Percentiles rank a stretch among this genome's conserved stretches.
phyloP scores from a whole-genome alignment of 1,284 basidiomycete species.

The Cerrena zonata region DNA sequence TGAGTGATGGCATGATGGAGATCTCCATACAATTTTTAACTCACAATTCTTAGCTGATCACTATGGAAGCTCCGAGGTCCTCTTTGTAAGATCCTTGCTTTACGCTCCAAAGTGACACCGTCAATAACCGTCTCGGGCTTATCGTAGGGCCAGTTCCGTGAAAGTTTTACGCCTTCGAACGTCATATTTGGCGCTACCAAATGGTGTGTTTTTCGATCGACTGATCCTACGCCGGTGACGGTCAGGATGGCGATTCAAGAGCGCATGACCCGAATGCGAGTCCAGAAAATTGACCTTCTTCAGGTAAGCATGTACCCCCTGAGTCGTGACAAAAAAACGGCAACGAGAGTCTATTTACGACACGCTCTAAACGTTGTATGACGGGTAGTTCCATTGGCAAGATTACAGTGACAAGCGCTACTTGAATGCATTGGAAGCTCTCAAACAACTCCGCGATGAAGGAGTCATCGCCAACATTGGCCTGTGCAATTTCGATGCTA shows the following conservation, averaged over 20 bases:
- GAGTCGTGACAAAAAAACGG: no score
- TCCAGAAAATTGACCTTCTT: slow-evolving; percentile 56
- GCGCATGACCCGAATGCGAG: slow-evolving; percentile 51
- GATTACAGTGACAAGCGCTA: slow-evolving; percentile 75
- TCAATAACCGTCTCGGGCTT: slow-evolving; percentile 5
- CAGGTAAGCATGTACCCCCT: slow-evolving; percentile 39
- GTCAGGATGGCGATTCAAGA: slow-evolving; percentile 64
- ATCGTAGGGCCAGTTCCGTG: slow-evolving; percentile 63
- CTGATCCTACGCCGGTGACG: slow-evolving; percentile 44
- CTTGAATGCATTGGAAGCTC: slow-evolving; percentile 52
- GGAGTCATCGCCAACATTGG: slow-evolving; percentile 64
- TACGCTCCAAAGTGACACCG: no score
- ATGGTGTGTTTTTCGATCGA: slow-evolving; percentile 70
- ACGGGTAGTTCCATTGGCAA: slow-evolving; percentile 70
- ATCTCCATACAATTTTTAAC: background rate
- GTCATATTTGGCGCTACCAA: slow-evolving; percentile 68
- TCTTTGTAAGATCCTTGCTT: slow-evolving; percentile 52
- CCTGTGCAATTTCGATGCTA: slow-evolving; percentile 75
- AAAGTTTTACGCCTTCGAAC: slow-evolving; percentile 36
- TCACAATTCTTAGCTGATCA: slow-evolving; percentile 56
- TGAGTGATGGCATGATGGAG: background rate
- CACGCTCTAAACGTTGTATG: background rate
- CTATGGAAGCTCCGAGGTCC: slow-evolving; percentile 73
- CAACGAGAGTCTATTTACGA: background rate
- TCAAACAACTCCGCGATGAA: slow-evolving; percentile 53